Evolutionary conservation across 1,139 yeast genomes (phyloP).

Genomic region (Yarrowia galli): DNA sequence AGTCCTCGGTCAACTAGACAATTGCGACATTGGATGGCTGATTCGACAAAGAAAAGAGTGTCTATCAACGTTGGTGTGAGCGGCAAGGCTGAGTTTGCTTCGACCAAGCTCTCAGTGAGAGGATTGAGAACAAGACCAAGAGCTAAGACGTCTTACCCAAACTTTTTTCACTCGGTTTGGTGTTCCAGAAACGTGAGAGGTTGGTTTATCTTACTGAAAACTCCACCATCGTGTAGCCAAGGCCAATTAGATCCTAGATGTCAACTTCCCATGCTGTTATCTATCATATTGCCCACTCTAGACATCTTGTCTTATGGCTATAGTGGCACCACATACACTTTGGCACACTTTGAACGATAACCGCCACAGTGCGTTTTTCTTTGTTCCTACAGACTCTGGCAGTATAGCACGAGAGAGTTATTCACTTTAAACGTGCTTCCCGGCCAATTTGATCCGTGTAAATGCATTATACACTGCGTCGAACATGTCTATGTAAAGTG

Average conservation of each 20-base stretch:
- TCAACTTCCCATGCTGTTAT: background rate
- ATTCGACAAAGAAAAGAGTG: slow-evolving; percentile 4
- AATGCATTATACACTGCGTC: slow-evolving; percentile 13
- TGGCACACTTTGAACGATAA: slow-evolving; percentile 15
- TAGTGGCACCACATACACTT: slow-evolving; percentile 15
- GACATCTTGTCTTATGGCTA: background rate
- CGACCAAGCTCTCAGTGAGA: slow-evolving; percentile 33
- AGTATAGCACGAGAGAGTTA: background rate
- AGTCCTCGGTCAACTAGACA: background rate
- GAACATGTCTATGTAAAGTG: slow-evolving; percentile 20
- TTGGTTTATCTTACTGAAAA: background rate
- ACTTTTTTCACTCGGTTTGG: background rate
- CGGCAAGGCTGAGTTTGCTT: slow-evolving; percentile 32
- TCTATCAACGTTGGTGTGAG: slow-evolving; percentile 1
- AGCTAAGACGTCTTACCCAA: background rate
- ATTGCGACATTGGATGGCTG: slow-evolving; percentile 31
- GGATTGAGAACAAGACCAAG: background rate
- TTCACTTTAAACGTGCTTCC: slow-evolving; percentile 17
- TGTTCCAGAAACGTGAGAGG: background rate
- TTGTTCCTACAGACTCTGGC: slow-evolving; percentile 4
- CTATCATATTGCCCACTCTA: too few species aligned
- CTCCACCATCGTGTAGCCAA: background rate
- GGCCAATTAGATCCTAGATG: background rate
- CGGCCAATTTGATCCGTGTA: slow-evolving; percentile 33
- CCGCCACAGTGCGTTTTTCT: slow-evolving; percentile 11